Evolutionary conservation across 1,284 basidiomycete species (phyloP), one percentile per base, ranked within the genome.

Genomic region (Ustilago lituana): DNA sequence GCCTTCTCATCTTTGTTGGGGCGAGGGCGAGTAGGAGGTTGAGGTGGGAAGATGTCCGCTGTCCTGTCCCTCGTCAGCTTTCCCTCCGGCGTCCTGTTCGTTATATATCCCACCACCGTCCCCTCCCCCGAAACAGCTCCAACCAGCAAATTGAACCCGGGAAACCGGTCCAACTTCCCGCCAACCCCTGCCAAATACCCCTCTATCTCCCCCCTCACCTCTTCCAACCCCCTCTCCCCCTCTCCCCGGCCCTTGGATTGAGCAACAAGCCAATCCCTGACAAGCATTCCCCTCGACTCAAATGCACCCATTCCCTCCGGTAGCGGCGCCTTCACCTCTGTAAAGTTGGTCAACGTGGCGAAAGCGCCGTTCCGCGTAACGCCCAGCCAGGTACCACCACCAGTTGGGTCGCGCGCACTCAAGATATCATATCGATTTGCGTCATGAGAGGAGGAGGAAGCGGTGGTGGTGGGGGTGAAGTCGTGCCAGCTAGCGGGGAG

Each of bases 331-430:
- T 63, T 38, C 0, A 27, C 27, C 45, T 79, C 76, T 6, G 74
- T 77, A 29, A 64, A 76, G 55, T 79, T 79, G n/a, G 74, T 77
- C 15, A 79, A 46, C 9, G 63, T 60, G 1, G 64, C 74, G 50
- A 75, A 72, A 0, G 50, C 29, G 8, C 76, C 77, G 11, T 62
- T 52, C 1, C 38, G 22, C 0, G 66, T 72, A 22, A 78, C 45
- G 5, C 77, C 77, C 4, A 79, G 36, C 77, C 77, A 79, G 1
- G 77, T 79, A 0, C 77, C 77, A 5, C 77, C 77, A 3, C 74
- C 76, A 0, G 50, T 61, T 0, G 61, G 27, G 23, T 77, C 63
- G 6, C 68, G 22, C 0, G 63, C 76, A 33, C 73, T 73, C 8
- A 78, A 37, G 22, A 75, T 52, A 12, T 20, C 24, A 12, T 6